phyloP scores from a whole-genome alignment of 1,139 yeast genomes.

The Scheffersomyces cryptocercus region DNA sequence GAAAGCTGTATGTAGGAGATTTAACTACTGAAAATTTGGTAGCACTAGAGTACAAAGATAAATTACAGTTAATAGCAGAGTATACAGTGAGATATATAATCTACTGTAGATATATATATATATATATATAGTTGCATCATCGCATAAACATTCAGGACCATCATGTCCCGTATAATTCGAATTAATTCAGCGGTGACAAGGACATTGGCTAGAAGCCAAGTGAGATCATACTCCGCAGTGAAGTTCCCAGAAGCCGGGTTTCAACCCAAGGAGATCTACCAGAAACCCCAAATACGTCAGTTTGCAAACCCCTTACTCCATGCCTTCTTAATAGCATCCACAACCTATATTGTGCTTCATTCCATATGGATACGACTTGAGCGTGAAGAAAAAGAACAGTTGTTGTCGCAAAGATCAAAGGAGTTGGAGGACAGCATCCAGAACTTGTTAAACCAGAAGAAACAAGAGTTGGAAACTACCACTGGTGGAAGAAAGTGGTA shows the following conservation, averaged over 20 bases:
- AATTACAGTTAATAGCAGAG: background rate
- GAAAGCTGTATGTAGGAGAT: too few relatives aligned
- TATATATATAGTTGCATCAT: too few relatives aligned
- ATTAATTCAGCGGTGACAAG: too few relatives aligned
- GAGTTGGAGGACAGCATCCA: slow-evolving; percentile 35
- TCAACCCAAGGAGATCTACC: background rate
- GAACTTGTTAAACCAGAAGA: slow-evolving; percentile 30
- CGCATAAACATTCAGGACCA: too few relatives aligned
- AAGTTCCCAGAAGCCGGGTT: slow-evolving; percentile 13
- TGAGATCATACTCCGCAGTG: slow-evolving; percentile 6
- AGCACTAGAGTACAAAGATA: background rate
- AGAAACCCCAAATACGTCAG: slow-evolving; percentile 38
- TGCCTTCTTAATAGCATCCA: slow-evolving; percentile 42
- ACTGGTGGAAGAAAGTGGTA: slow-evolving; percentile 21
- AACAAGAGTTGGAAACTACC: slow-evolving; percentile 16
- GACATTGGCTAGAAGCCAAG: too few relatives aligned
- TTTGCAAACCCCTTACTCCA: slow-evolving; percentile 42
- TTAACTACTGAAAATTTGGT: too few relatives aligned
- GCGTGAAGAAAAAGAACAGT: slow-evolving; percentile 28
- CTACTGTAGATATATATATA: too few relatives aligned
- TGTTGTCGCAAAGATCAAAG: slow-evolving; percentile 23
- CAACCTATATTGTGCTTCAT: slow-evolving; percentile 40
- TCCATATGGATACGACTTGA: slow-evolving; percentile 35
- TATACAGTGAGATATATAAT: too few relatives aligned
- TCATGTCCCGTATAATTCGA: too few relatives aligned